These are phyloP conservation scores for Penicillium odoratum DNA, from an alignment of 495 filamentous ascomycete genomes.

Conservation along the genomic window DNA sequence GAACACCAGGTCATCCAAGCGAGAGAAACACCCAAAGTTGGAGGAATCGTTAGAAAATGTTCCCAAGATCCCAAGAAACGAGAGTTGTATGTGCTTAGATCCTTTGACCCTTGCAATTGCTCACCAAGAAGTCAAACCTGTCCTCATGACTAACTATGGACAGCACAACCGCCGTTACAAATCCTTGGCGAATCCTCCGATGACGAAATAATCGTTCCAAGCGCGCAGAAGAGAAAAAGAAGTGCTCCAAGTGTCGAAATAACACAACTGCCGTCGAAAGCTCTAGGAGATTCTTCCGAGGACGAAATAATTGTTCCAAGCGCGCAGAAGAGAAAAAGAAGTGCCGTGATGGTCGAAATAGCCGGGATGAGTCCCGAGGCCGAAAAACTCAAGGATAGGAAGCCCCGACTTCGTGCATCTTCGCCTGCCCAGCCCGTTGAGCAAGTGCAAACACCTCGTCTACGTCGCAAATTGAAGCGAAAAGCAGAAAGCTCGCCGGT, in stretches of 20 bases:
- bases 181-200: conserved; percentile 14
- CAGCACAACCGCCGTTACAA: conserved; percentile 10
- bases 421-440: background rate
- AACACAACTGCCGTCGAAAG: conserved; percentile 4
- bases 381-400: background rate
- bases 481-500: conserved; percentile 17
- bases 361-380: background rate
- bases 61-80: background rate
- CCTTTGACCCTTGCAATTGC: background rate
- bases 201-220: conserved; percentile 23
- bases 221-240: conserved; percentile 16
- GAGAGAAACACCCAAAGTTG: background rate
- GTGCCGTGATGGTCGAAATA: background rate
- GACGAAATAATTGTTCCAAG: conserved; percentile 23
- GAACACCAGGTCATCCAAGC: conserved; percentile 1
- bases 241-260: background rate
- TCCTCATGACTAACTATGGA: background rate
- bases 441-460: conserved; percentile 22
- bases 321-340: conserved; percentile 16
- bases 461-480: conserved; percentile 36
- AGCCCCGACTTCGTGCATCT: background rate
- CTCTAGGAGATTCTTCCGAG: conserved; percentile 14
- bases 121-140: background rate
- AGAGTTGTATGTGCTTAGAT: background rate
- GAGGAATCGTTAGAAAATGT: background rate